Evolutionary conservation across 371 early-diverging fungal species (phyloP), one percentile per base, ranked within the genome.

Genomic region (Scutellospora calospora): DNA sequence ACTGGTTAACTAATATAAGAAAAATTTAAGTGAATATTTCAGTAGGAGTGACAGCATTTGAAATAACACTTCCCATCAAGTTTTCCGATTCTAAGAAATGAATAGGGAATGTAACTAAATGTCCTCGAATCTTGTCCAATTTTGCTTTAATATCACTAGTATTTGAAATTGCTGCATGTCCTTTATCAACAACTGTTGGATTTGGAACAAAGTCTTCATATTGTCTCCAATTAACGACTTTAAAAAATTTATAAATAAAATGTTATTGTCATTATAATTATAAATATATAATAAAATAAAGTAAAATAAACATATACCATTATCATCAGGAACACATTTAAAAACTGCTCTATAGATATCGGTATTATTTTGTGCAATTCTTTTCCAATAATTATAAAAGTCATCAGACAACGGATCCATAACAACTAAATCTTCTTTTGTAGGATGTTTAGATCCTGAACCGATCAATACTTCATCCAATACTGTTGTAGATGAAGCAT

Each of bases 321-420:
- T 91, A 79, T 97, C 93, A 81, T 97, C 97, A 25, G 98, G 98
- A 0, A 97, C 92, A 82, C 94, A 94, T 29, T 88, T 91, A 86
- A 97, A 97, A 6, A 96, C 89, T 5, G 93, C 89, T 25, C 96
- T 88, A 84, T 92, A 96, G n/a, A 92, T 86, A 25, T 80, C 65
- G 12, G 94, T 94, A 84, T 97, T 97, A 16, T 72, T 83, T 11
- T 86, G 84, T 1, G 97, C 94, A 0, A 91, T 91, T 3, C 81
- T 84, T 22, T 82, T 81, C 96, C 97, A 96, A 74, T 90, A 83
- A 0, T 88, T 57, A 22, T 88, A 82, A 76, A 91, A 93, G 60
- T 92, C 91, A 63, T 93, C 91, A 0, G 91, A 87, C 9, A 96
- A 80, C 5, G 97, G 97, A 79, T 97, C 97, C 77, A 90, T 87